phyloP scores from a whole-genome alignment of 306 rosid species.

The Myrica gale region DNA sequence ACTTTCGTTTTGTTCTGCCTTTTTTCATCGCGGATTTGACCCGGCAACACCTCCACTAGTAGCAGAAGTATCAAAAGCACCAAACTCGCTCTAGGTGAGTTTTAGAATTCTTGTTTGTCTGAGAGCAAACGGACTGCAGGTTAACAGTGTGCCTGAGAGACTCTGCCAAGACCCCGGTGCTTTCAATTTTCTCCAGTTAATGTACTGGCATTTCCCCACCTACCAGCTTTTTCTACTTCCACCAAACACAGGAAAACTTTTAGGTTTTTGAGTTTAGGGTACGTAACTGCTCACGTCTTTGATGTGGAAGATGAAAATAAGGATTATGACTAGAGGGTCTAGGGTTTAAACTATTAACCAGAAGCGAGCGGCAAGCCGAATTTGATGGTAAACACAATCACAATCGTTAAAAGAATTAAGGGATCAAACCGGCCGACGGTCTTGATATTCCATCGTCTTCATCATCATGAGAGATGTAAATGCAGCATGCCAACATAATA shows the following conservation, averaged over 20 bases:
- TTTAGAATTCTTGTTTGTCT: background rate
- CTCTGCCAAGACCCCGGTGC: background rate
- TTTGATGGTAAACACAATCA: too few species aligned
- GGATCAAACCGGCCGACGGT: background rate
- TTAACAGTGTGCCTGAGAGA: too few species aligned
- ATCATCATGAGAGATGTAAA: background rate
- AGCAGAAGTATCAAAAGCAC: constrained; percentile 16
- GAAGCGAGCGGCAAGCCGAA: too few species aligned
- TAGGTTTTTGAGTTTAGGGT: too few species aligned
- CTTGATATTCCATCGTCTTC: constrained; percentile 1
- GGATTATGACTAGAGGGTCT: too few species aligned
- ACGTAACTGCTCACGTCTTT: too few species aligned
- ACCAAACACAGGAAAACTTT: constrained; percentile 11
- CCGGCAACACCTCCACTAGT: constrained; percentile 25
- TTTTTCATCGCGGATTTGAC: constrained; percentile 35
- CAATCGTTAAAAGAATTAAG: background rate
- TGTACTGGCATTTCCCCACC: constrained; percentile 5
- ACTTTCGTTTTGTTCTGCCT: constrained; percentile 30
- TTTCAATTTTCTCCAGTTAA: constrained; percentile 1
- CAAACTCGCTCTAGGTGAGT: constrained; percentile 5
- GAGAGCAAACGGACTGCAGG: background rate
- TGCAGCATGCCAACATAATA: background rate
- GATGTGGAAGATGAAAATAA: too few species aligned
- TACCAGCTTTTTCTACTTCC: constrained; percentile 3
- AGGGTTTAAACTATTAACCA: too few species aligned